These are phyloP conservation scores for Dioszegia hungarica DNA, from an alignment of 768 basidiomycete species.

Conservation along the genomic window DNA sequence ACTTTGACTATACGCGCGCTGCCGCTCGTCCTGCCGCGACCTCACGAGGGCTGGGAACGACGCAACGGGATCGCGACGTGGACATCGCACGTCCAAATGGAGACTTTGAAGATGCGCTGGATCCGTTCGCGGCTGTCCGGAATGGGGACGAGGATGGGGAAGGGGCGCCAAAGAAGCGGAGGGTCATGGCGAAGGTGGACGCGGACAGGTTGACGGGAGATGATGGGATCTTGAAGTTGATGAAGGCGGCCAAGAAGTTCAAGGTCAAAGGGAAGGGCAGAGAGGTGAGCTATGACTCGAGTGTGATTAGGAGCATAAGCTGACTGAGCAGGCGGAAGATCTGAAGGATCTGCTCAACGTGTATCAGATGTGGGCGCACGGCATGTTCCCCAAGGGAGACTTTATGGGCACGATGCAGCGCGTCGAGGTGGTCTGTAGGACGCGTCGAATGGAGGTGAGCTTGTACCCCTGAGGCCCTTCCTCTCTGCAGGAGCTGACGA, in stretches of 20 bases:
- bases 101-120: neutral
- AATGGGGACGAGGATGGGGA: slow-evolving; percentile 37
- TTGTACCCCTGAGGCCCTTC: neutral
- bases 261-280: slow-evolving; percentile 82
- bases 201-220: slow-evolving; percentile 67
- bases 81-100: neutral
- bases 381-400: slow-evolving; percentile 79
- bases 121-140: slow-evolving; percentile 1
- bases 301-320: neutral
- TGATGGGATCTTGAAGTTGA: slow-evolving; percentile 73
- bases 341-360: slow-evolving; percentile 71
- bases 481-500: neutral
- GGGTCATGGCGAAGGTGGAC: slow-evolving; percentile 62
- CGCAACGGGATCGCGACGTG: too few relatives aligned
- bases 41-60: too few relatives aligned
- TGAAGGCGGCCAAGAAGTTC: slow-evolving; percentile 71
- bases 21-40: too few relatives aligned
- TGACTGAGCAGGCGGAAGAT: slow-evolving; percentile 62
- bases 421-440: slow-evolving; percentile 83
- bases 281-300: slow-evolving; percentile 58
- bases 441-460: slow-evolving; percentile 75
- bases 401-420: slow-evolving; percentile 80
- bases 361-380: slow-evolving; percentile 94
- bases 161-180: slow-evolving; percentile 51
- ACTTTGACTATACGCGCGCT: too few relatives aligned